Evolutionary conservation across 352 stramenopile species (phyloP).

Genomic region (Pythium folliculosum): DNA sequence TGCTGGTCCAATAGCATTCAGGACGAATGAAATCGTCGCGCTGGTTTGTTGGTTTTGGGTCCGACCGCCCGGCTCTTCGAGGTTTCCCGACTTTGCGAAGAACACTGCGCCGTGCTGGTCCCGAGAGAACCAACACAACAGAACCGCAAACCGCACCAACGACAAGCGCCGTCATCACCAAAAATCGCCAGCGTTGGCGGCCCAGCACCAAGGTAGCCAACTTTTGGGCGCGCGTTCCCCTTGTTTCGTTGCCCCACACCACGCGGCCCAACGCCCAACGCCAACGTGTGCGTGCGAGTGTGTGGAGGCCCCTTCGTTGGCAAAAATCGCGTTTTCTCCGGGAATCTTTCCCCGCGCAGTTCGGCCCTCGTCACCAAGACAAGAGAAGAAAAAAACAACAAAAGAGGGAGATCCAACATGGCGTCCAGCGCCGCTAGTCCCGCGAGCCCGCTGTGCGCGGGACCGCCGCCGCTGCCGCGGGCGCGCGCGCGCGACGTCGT

Average conservation of each 20-base stretch:
- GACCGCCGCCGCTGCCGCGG: no score
- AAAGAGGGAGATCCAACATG: background rate
- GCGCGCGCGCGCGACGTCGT: slow-evolving; percentile 52
- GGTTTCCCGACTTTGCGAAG: background rate
- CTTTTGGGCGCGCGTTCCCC: background rate
- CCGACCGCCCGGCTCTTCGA: slow-evolving; percentile 13
- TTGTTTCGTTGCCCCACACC: background rate
- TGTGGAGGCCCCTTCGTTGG: no score
- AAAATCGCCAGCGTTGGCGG: slow-evolving; percentile 23
- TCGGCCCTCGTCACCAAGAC: background rate
- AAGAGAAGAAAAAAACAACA: no score
- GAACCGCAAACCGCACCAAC: background rate
- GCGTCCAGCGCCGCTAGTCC: background rate
- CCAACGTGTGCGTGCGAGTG: background rate
- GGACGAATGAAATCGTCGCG: slow-evolving; percentile 7
- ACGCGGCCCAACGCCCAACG: slow-evolving; percentile 1
- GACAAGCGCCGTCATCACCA: background rate
- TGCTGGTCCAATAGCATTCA: slow-evolving; percentile 19
- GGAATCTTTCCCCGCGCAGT: background rate
- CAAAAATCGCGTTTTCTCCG: no score
- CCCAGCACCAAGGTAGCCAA: slow-evolving; percentile 38
- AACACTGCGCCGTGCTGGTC: slow-evolving; percentile 23
- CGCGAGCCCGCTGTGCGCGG: background rate
- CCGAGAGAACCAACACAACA: background rate
- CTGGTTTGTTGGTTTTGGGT: background rate